A percentile compares a stretch with the other conserved stretches of the same genome.
Conservation (phyloP, 257 asterid species). For the Solanum stenotomum region DNA sequence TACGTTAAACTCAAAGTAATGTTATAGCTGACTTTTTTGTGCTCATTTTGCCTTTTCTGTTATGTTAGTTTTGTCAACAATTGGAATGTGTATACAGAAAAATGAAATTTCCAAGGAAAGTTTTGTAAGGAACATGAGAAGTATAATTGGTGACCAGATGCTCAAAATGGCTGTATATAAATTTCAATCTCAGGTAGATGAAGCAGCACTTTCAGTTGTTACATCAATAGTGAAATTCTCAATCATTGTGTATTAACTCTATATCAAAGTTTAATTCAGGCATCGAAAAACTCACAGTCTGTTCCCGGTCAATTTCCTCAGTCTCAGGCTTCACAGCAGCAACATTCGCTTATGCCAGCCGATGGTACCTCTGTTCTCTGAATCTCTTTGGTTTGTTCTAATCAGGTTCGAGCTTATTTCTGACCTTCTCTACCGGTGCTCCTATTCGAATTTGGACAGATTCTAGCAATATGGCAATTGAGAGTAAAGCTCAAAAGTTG, state of each 20-base stretch:
- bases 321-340: conserved; percentile 45
- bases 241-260: conserved; percentile 8
- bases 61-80: not conserved
- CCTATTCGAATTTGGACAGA: conserved; percentile 27
- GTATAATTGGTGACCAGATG: conserved; percentile 93
- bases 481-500: conserved; percentile 29
- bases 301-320: conserved; percentile 42
- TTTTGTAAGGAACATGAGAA: conserved; percentile 76
- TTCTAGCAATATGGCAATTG: conserved; percentile 31
- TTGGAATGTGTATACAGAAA: conserved; percentile 35
- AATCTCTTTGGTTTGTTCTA: conserved; percentile 1
- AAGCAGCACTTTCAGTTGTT: not conserved
- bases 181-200: conserved; percentile 62
- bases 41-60: conserved; percentile 1
- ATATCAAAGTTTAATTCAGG: conserved; percentile 32
- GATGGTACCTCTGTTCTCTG: conserved; percentile 27
- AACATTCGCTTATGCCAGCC: conserved; percentile 36
- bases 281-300: conserved; percentile 34
- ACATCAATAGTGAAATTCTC: not conserved
- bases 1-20: conserved; percentile 64
- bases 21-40: conserved; percentile 8
- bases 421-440: conserved; percentile 8
- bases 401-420: conserved; percentile 4
- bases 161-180: conserved; percentile 79
- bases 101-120: conserved; percentile 79